These are phyloP conservation scores for Penicillium sp. DNA, from an alignment of 2,329 filamentous ascomycete species.

Conservation along the genomic window DNA sequence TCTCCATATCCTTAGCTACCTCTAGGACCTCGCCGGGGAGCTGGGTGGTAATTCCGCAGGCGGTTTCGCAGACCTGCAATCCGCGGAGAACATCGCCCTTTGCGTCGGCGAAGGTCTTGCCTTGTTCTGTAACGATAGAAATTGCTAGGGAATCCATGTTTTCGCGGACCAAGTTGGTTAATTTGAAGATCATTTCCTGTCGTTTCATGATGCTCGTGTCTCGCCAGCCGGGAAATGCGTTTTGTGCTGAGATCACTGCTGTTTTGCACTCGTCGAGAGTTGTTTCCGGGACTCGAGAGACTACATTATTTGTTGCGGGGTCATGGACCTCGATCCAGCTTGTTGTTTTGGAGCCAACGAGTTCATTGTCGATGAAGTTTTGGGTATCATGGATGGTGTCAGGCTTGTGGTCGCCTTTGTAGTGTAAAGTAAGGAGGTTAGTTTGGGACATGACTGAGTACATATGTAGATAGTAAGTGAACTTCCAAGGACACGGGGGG, in stretches of 20 bases:
- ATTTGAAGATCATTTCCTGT: slow-evolving; percentile 64
- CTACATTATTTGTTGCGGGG: slow-evolving; percentile 3
- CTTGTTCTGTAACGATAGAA: slow-evolving; percentile 62
- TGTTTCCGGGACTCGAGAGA: slow-evolving; percentile 59
- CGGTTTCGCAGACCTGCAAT: slow-evolving; percentile 61
- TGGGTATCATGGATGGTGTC: background rate
- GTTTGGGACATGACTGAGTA: background rate
- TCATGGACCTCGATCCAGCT: background rate
- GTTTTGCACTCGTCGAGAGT: slow-evolving; percentile 58
- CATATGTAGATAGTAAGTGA: background rate
- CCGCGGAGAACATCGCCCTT: slow-evolving; percentile 62
- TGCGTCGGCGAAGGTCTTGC: slow-evolving; percentile 63
- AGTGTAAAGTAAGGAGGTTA: background rate
- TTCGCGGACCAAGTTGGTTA: slow-evolving; percentile 57
- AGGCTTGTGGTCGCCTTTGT: slow-evolving; percentile 1
- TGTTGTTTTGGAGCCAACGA: background rate
- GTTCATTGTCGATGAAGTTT: slow-evolving; percentile 1
- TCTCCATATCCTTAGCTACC: slow-evolving; percentile 64
- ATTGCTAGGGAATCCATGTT: slow-evolving; percentile 62
- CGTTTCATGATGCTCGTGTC: slow-evolving; percentile 54
- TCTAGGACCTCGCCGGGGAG: slow-evolving; percentile 61
- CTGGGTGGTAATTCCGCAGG: slow-evolving; percentile 62
- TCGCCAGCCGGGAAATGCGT: slow-evolving; percentile 58
- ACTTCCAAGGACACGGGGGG: background rate
- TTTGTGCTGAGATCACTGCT: slow-evolving; percentile 57